These are phyloP conservation scores for Neofusicoccum kwambonambiense DNA, from an alignment of 2,329 filamentous ascomycete genomes.

Conservation along the genomic window DNA sequence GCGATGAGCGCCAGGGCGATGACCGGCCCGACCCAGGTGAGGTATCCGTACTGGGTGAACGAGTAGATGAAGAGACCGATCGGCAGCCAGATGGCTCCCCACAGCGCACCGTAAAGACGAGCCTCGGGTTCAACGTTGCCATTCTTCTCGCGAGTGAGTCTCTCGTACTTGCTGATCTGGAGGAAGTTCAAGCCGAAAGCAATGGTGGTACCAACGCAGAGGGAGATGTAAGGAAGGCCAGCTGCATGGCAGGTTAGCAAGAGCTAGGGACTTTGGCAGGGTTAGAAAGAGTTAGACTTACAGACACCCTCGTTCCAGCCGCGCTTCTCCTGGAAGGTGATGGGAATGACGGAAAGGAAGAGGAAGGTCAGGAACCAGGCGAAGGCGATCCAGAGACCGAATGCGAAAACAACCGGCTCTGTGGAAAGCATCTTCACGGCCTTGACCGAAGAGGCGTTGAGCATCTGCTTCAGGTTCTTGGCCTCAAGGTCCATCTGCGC, in stretches of 20 bases:
- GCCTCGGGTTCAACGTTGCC: conserved; percentile 43
- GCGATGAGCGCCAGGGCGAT: conserved; percentile 52
- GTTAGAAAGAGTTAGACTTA: conserved; percentile 3
- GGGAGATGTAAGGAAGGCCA: conserved; percentile 53
- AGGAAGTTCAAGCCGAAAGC: conserved; percentile 51
- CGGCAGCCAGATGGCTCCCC: conserved; percentile 48
- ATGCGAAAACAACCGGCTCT: conserved; percentile 51
- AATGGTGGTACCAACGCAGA: conserved; percentile 50
- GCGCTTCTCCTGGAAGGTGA: conserved; percentile 53
- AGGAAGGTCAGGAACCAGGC: conserved; percentile 56
- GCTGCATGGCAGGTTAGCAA: conserved; percentile 20
- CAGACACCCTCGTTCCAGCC: conserved; percentile 52
- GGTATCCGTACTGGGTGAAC: conserved; percentile 52
- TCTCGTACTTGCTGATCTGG: conserved; percentile 52
- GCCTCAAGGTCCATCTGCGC: conserved; percentile 53
- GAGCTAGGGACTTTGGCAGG: background rate
- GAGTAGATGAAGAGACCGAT: conserved; percentile 54
- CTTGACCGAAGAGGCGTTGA: conserved; percentile 52
- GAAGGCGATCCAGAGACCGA: conserved; percentile 54
- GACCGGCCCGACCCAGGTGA: conserved; percentile 51
- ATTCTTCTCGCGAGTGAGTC: conserved; percentile 37
- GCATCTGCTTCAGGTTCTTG: conserved; percentile 46
- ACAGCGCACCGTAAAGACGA: conserved; percentile 52
- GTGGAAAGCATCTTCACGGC: conserved; percentile 51
- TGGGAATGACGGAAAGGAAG: conserved; percentile 53